Evolutionary conservation across 345 rosid species (phyloP).

Genomic region (Hibiscus tridactylites): DNA sequence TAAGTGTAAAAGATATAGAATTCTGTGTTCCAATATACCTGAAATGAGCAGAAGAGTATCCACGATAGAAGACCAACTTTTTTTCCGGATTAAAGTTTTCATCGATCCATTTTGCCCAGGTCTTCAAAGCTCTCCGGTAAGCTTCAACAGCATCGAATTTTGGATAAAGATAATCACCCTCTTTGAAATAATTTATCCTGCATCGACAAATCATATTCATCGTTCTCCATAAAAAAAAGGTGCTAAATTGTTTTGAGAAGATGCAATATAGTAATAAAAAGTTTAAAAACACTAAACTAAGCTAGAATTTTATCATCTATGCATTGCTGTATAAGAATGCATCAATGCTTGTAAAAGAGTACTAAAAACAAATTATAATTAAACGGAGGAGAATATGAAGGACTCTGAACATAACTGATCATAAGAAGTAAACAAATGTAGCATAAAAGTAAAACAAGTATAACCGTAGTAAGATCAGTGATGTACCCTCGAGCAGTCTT

Average conservation of each 20-base stretch:
- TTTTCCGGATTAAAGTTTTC: slow-evolving; percentile 41
- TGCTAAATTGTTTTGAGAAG: no score
- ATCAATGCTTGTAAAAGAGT: not conserved
- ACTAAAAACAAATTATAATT: not conserved
- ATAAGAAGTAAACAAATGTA: not conserved
- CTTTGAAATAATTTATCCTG: slow-evolving; percentile 92
- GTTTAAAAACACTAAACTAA: not conserved
- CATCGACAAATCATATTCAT: slow-evolving; percentile 15
- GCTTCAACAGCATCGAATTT: slow-evolving; percentile 80
- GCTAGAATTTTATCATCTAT: not conserved
- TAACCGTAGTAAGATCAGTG: not conserved
- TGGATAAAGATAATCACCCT: slow-evolving; percentile 76
- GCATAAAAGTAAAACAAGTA: not conserved
- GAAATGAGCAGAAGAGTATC: slow-evolving; percentile 94
- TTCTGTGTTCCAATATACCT: slow-evolving; percentile 25
- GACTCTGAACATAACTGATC: not conserved
- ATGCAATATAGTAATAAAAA: no score
- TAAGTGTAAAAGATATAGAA: not conserved
- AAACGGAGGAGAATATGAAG: not conserved
- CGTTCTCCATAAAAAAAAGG: not conserved
- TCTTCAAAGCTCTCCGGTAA: slow-evolving; percentile 66
- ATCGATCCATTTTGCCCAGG: slow-evolving; percentile 89
- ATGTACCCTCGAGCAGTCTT: slow-evolving; percentile 88
- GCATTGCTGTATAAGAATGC: not conserved
- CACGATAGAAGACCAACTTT: slow-evolving; percentile 79